phyloP scores from a whole-genome alignment of 2,329 filamentous ascomycete genomes.

The Exophiala oligosperma region DNA sequence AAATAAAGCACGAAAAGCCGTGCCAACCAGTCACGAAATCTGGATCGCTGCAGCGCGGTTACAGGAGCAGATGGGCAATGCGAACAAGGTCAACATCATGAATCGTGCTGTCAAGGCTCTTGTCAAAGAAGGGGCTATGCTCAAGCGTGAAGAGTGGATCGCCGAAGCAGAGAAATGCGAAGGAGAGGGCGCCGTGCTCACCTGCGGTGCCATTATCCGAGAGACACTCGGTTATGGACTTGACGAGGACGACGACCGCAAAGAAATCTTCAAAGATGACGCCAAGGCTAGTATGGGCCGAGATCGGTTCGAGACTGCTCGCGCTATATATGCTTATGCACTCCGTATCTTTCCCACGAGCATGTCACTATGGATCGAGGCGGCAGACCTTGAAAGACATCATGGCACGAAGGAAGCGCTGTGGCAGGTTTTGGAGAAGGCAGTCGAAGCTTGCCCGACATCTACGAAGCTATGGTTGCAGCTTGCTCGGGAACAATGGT shows the following conservation, averaged over 20 bases:
- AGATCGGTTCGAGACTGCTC: conserved; percentile 83
- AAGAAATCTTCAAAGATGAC: conserved; percentile 94
- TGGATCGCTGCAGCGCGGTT: conserved; percentile 94
- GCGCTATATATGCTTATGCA: conserved; percentile 90
- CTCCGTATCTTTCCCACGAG: conserved; percentile 86
- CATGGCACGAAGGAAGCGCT: conserved; percentile 82
- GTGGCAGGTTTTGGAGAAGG: conserved; percentile 84
- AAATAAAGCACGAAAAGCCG: conserved; percentile 90
- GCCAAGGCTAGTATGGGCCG: conserved; percentile 78
- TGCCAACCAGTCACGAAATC: conserved; percentile 90
- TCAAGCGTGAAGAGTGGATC: conserved; percentile 97
- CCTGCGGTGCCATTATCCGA: conserved; percentile 84
- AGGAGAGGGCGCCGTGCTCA: conserved; percentile 81
- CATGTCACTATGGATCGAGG: conserved; percentile 84
- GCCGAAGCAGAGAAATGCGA: conserved; percentile 92
- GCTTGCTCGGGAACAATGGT: conserved; percentile 92
- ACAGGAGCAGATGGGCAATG: conserved; percentile 84
- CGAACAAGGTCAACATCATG: conserved; percentile 84
- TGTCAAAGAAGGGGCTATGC: conserved; percentile 90
- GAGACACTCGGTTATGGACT: conserved; percentile 91
- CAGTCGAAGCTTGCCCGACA: conserved; percentile 88
- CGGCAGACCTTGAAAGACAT: conserved; percentile 85
- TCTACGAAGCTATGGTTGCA: conserved; percentile 94
- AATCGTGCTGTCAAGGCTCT: conserved; percentile 87
- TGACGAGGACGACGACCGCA: conserved; percentile 94